Evolutionary conservation across 2,329 filamentous ascomycete genomes (phyloP), one percentile per base, ranked within the genome.

Genomic region (Helicocarpus griseus): DNA sequence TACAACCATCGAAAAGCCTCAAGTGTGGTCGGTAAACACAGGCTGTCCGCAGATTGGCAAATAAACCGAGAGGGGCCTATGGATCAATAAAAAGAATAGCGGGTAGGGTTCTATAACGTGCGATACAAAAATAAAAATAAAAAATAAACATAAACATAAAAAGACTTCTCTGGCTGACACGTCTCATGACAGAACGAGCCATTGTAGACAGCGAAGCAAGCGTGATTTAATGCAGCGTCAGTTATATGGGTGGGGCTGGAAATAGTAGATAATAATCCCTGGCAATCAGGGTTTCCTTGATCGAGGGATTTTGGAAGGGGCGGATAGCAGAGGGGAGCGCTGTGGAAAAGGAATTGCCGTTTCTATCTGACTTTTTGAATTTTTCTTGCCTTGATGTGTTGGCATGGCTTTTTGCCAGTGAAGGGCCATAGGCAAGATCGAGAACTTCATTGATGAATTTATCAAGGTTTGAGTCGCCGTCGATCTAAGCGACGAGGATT

Each of bases 321-420:
- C 53, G 46, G 50, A 52, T 39, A 31, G 19, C 28, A 46, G 31
- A 36, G 29, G 43, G 44, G 44, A 21, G 22, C n/a, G 44, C 44
- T 33, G 40, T 36, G 43, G 33, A 43, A 53, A 33, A n/a, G 36
- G 36, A 41, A 36, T 49, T 47, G 31, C 50, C 46, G 28, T 47
- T 36, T 49, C 46, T 52, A 43, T 53, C 40, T 41, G 38, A 38
- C 43, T 54, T 49, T 52, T 46, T 54, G 39, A 40, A 46, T 28
- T 54, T 53, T 56, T 58, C 55, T 52, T 60, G 54, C 57, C 53
- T 58, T 69, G 87, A 89, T 94, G 89, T 86, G 88, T 78, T 94
- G 89, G 88, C 88, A 84, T 83, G 76, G 77, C 77, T 85, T 78
- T 77, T 82, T 80, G 80, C 87, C 87, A 91, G 84, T 90, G 82